Conservation (phyloP, 495 filamentous ascomycete species). For the Podospora bellae-mahoneyi region DNA sequence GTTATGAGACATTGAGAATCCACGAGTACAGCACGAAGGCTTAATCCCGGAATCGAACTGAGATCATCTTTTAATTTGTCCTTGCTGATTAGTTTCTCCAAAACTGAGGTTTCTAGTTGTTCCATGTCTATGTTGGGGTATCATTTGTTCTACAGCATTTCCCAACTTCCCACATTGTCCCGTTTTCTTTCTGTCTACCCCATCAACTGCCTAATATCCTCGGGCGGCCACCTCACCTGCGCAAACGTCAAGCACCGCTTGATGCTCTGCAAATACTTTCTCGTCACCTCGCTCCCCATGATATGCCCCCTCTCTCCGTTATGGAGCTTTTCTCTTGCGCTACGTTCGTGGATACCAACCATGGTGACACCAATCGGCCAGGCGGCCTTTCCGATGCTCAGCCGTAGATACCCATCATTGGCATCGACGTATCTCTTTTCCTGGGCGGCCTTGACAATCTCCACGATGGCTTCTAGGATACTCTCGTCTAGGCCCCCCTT, state of each 20-base stretch:
- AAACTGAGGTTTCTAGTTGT: background rate
- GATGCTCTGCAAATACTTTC: slow-evolving; percentile 96
- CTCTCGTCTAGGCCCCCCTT: slow-evolving; percentile 70
- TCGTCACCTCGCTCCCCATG: slow-evolving; percentile 90
- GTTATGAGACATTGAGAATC: background rate
- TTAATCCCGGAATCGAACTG: background rate
- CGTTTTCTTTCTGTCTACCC: slow-evolving; percentile 52
- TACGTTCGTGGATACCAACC: slow-evolving; percentile 98
- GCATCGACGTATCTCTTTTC: slow-evolving; percentile 89
- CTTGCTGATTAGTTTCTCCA: too few species aligned
- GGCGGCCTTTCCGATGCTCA: slow-evolving; percentile 97
- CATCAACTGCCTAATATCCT: slow-evolving; percentile 92
- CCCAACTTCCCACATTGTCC: background rate
- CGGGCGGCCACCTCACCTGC: slow-evolving; percentile 92
- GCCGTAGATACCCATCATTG: slow-evolving; percentile 86
- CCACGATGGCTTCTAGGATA: slow-evolving; percentile 79
- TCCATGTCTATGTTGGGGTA: slow-evolving; percentile 12
- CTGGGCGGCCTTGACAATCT: slow-evolving; percentile 90
- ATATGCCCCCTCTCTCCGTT: slow-evolving; percentile 91
- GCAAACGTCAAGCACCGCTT: slow-evolving; percentile 96
- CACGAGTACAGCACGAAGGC: background rate
- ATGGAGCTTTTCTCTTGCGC: slow-evolving; percentile 90
- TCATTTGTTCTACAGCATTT: slow-evolving; percentile 13
- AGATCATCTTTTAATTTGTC: too few species aligned
- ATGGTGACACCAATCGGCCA: slow-evolving; percentile 99